Evolutionary conservation across 345 rosid genomes (phyloP).

Genomic region (Noccaea caerulescens): DNA sequence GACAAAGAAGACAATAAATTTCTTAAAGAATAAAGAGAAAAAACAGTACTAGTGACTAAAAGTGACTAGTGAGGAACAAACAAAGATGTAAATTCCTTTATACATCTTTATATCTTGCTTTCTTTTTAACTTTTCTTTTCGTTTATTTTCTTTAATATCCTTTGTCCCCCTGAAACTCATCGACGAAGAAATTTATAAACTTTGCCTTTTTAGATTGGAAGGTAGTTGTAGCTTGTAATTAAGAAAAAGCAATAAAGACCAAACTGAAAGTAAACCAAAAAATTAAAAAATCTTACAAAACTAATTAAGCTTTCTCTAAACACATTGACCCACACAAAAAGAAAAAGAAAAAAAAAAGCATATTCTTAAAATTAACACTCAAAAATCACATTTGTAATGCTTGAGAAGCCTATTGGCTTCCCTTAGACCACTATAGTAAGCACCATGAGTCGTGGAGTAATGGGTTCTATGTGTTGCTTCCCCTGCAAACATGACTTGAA

Average conservation of each 20-base stretch:
- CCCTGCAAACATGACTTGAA: conserved; percentile 94
- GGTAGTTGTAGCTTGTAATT: conserved; percentile 28
- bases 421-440: conserved; percentile 91
- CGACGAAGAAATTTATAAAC: conserved; percentile 22
- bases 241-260: conserved; percentile 31
- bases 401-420: conserved; percentile 96
- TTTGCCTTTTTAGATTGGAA: conserved; percentile 35
- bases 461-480: conserved; percentile 97
- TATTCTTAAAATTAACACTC: conserved; percentile 43
- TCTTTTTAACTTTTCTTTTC: conserved; percentile 30
- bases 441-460: conserved; percentile 97
- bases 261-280: conserved; percentile 39
- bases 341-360: conserved; percentile 1
- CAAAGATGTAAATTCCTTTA: conserved; percentile 21
- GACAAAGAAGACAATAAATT: conserved; percentile 12
- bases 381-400: conserved; percentile 66
- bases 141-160: conserved; percentile 19
- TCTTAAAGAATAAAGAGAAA: conserved; percentile 19
- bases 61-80: conserved; percentile 38
- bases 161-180: conserved; percentile 38
- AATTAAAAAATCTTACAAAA: conserved; percentile 40
- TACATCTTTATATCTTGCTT: conserved; percentile 36
- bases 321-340: conserved; percentile 20
- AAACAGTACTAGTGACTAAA: conserved; percentile 26
- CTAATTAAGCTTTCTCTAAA: conserved; percentile 40